A percentile compares a stretch with the other conserved stretches of the same genome.
phyloP scores from a whole-genome alignment of 2,329 filamentous ascomycete species.

The Tothia fuscella region DNA sequence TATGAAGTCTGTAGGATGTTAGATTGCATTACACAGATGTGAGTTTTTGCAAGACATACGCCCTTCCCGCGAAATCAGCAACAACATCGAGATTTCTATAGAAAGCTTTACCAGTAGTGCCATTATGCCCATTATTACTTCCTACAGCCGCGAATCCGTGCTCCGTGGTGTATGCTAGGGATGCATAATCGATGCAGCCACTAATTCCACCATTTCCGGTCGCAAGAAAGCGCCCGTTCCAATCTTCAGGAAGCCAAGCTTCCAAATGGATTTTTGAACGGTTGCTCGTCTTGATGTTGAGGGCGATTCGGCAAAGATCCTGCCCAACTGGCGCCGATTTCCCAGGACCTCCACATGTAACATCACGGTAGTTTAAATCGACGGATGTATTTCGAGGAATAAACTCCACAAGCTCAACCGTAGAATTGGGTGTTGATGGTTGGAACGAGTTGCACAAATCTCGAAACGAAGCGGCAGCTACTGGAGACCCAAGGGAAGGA shows the following conservation, averaged over 20 bases:
- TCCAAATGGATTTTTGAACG: constrained; percentile 33
- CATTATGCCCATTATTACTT: constrained; percentile 32
- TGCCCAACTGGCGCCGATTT: neutral
- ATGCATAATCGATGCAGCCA: constrained; percentile 25
- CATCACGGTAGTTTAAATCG: constrained; percentile 2
- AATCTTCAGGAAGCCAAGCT: constrained; percentile 32
- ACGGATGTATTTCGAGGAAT: neutral
- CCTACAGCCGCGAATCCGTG: constrained; percentile 29
- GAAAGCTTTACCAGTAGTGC: constrained; percentile 33
- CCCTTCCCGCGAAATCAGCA: constrained; percentile 12
- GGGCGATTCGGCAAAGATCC: constrained; percentile 27
- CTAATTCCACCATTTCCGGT: constrained; percentile 31
- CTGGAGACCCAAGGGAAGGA: too few relatives aligned
- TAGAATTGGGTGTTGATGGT: too few relatives aligned
- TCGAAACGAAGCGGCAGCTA: too few relatives aligned
- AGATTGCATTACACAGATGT: neutral
- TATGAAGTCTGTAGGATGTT: constrained; percentile 24
- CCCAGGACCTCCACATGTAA: constrained; percentile 7
- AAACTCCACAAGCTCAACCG: constrained; percentile 6
- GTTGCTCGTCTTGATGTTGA: constrained; percentile 28
- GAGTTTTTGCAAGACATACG: neutral
- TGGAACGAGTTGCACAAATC: too few relatives aligned
- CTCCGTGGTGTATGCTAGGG: constrained; percentile 25
- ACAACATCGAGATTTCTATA: constrained; percentile 34
- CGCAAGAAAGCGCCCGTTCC: constrained; percentile 28